Conservation (phyloP, 2,329 filamentous ascomycete genomes). For the Pestalotiopsis sp. region DNA sequence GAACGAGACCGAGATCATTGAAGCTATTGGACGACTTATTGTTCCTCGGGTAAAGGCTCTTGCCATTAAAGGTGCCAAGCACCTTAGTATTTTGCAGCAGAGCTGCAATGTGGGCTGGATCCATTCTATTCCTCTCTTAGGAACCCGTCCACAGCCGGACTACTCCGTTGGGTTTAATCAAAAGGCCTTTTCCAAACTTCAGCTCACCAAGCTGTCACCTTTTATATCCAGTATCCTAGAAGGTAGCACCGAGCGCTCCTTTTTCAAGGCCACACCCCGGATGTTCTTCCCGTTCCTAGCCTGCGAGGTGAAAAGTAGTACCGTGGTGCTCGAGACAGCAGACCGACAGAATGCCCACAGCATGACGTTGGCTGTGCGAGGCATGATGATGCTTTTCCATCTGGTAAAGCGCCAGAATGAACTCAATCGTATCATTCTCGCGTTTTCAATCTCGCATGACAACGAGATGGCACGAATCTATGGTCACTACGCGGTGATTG, state of each 20-base stretch:
- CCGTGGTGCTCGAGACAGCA: constrained; percentile 35
- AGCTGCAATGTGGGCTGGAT: constrained; percentile 45
- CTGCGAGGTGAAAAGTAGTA: constrained; percentile 48
- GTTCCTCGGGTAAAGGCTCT: not conserved
- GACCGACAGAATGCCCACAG: constrained; percentile 43
- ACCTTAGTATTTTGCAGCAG: constrained; percentile 31
- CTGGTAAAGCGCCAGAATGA: constrained; percentile 26
- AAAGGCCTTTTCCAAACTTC: constrained; percentile 42
- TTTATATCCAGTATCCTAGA: constrained; percentile 17
- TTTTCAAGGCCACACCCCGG: constrained; percentile 44
- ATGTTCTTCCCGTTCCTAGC: constrained; percentile 54
- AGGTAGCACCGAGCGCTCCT: constrained; percentile 41
- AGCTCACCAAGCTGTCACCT: constrained; percentile 21
- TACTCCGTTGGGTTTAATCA: constrained; percentile 43
- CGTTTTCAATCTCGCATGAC: not conserved
- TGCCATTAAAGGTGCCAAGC: not conserved
- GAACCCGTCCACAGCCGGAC: constrained; percentile 40
- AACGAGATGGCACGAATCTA: not conserved
- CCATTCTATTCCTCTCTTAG: constrained; percentile 37
- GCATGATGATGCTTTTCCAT: constrained; percentile 39
- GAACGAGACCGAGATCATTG: not conserved
- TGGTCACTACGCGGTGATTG: not conserved
- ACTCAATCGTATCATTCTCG: not conserved
- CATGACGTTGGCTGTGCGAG: constrained; percentile 41
- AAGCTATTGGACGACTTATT: not conserved